A percentile compares a stretch with the other conserved stretches of the same genome.
phyloP scores from a whole-genome alignment of 345 rosid species.

The Sisymbrium altissimum region DNA sequence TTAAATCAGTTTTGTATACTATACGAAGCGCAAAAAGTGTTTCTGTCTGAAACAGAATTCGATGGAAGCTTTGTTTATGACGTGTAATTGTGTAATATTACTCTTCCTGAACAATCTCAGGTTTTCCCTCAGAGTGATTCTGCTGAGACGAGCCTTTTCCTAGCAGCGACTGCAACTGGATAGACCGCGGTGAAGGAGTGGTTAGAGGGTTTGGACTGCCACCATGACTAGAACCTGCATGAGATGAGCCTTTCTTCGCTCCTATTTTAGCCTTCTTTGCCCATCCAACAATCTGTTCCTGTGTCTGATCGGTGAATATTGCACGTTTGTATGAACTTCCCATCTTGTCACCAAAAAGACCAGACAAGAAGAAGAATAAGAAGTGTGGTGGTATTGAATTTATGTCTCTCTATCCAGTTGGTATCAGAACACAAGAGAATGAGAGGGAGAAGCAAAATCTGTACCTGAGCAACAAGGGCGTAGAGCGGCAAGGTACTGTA shows the following conservation, averaged over 20 bases:
- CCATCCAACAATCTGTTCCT: constrained; percentile 66
- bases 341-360: constrained; percentile 51
- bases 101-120: constrained; percentile 15
- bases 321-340: constrained; percentile 73
- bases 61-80: neutral
- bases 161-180: constrained; percentile 25
- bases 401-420: neutral
- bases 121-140: neutral
- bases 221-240: constrained; percentile 18
- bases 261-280: constrained; percentile 54
- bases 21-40: neutral
- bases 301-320: constrained; percentile 71
- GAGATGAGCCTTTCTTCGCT: constrained; percentile 34
- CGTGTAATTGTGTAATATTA: neutral
- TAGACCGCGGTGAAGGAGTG: constrained; percentile 3
- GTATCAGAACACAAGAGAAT: neutral
- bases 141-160: constrained; percentile 13
- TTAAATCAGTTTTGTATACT: neutral
- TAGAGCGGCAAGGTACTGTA: constrained; percentile 87
- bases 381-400: neutral
- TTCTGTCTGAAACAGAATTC: neutral
- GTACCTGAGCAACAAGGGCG: constrained; percentile 85
- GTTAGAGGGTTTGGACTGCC: neutral
- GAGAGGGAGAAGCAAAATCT: neutral
- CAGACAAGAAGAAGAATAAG: neutral